Evolutionary conservation across 371 early-diverging fungal species (phyloP).

Genomic region (Parasitella parasitica): DNA sequence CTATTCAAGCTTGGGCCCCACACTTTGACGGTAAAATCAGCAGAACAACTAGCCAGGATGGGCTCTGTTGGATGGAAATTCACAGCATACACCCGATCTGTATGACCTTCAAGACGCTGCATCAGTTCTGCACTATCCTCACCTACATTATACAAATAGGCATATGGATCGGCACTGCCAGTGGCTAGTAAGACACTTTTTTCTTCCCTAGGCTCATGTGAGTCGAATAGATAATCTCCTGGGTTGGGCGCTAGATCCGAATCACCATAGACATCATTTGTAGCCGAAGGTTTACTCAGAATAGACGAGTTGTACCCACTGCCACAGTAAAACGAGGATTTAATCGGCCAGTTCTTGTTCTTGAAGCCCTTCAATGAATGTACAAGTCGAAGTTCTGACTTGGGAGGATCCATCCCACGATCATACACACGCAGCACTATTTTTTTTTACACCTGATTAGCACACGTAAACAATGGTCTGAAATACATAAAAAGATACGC

Average conservation of each 20-base stretch:
- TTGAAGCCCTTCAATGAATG: conserved; percentile 82
- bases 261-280: conserved; percentile 43
- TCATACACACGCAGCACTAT: conserved; percentile 84
- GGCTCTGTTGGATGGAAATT: conserved; percentile 84
- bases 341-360: conserved; percentile 91
- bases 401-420: conserved; percentile 76
- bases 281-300: conserved; percentile 29
- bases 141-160: conserved; percentile 79
- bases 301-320: conserved; percentile 62
- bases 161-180: conserved; percentile 85
- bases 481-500: conserved; percentile 7
- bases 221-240: conserved; percentile 36
- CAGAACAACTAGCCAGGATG: conserved; percentile 78
- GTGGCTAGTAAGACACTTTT: conserved; percentile 75
- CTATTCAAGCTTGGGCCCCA: conserved; percentile 65
- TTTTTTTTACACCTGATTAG: background rate
- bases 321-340: conserved; percentile 74
- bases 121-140: conserved; percentile 72
- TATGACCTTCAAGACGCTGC: conserved; percentile 83
- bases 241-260: conserved; percentile 30
- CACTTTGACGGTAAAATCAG: conserved; percentile 81
- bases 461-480: background rate
- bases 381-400: conserved; percentile 60
- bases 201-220: conserved; percentile 54
- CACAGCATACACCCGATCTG: conserved; percentile 83